phyloP scores from a whole-genome alignment of 805 yeast species.

The Saccharomycopsis fermentans region DNA sequence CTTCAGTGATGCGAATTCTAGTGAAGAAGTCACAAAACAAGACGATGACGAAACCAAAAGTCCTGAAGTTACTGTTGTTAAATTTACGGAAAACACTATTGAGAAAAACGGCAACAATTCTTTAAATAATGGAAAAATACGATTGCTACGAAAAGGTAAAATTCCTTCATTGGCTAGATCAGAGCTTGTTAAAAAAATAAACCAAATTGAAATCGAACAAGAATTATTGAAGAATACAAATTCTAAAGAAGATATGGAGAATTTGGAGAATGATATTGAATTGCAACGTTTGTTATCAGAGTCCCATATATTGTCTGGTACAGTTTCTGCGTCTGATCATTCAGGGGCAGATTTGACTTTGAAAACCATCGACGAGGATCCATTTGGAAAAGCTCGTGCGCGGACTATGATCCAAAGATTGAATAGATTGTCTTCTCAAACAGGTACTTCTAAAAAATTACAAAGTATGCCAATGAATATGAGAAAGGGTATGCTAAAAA shows the following conservation, averaged over 20 bases:
- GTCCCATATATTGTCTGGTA: slow-evolving; percentile 47
- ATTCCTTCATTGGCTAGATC: slow-evolving; percentile 35
- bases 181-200: slow-evolving; percentile 29
- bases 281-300: slow-evolving; percentile 60
- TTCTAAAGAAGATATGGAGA: slow-evolving; percentile 35
- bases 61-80: slow-evolving; percentile 33
- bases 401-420: slow-evolving; percentile 54
- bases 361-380: slow-evolving; percentile 47
- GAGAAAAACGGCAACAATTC: not conserved
- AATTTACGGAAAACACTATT: slow-evolving; percentile 7
- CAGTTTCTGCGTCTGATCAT: slow-evolving; percentile 21
- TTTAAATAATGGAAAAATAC: slow-evolving; percentile 38
- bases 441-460: slow-evolving; percentile 25
- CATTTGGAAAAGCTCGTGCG: slow-evolving; percentile 60
- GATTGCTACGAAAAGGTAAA: slow-evolving; percentile 42
- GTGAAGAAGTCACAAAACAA: slow-evolving; percentile 4
- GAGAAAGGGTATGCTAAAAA: slow-evolving; percentile 71
- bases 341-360: slow-evolving; percentile 65
- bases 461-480: slow-evolving; percentile 85
- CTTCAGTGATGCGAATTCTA: slow-evolving; percentile 22
- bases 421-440: slow-evolving; percentile 27
- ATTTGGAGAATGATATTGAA: slow-evolving; percentile 61
- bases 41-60: slow-evolving; percentile 1
- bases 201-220: slow-evolving; percentile 25
- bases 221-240: slow-evolving; percentile 21